Evolutionary conservation across 371 early-diverging fungal genomes (phyloP).

Genomic region (Mortierella sp.): DNA sequence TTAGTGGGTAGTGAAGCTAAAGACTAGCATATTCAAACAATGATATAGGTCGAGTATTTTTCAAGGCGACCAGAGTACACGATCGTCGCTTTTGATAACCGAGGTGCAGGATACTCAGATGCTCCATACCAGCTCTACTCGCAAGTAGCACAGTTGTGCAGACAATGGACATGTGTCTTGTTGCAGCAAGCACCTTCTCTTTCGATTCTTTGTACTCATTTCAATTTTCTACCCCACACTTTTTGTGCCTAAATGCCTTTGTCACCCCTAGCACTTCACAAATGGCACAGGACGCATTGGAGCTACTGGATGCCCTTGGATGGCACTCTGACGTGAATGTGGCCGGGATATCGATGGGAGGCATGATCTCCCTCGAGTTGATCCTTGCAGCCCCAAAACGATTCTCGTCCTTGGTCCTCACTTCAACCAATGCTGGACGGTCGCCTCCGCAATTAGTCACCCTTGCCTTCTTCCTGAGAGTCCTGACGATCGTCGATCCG

Average conservation of each 20-base stretch:
- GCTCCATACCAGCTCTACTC: constrained; percentile 65
- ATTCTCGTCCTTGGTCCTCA: constrained; percentile 42
- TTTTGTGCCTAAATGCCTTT: background rate
- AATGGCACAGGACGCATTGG: constrained; percentile 81
- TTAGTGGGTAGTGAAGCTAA: background rate
- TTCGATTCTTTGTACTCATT: background rate
- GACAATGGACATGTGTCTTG: background rate
- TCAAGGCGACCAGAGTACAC: constrained; percentile 66
- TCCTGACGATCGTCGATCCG: constrained; percentile 26
- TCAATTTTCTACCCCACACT: background rate
- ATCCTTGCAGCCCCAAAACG: constrained; percentile 38
- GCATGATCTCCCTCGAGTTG: constrained; percentile 77
- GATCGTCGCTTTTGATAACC: constrained; percentile 85
- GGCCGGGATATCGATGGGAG: constrained; percentile 78
- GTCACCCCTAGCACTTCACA: constrained; percentile 66
- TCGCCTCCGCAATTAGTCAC: constrained; percentile 52
- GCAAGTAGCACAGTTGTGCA: constrained; percentile 37
- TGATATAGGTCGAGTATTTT: constrained; percentile 36
- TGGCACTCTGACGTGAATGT: constrained; percentile 76
- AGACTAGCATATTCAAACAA: background rate
- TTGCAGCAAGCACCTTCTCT: background rate
- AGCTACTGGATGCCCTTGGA: constrained; percentile 73
- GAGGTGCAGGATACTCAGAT: constrained; percentile 80
- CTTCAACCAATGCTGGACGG: constrained; percentile 52
- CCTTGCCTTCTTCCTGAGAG: constrained; percentile 34